Percentiles rank a stretch among this genome's conserved stretches.
Conservation (phyloP, 164 flowering plant species). For the Vitis amurensis region DNA sequence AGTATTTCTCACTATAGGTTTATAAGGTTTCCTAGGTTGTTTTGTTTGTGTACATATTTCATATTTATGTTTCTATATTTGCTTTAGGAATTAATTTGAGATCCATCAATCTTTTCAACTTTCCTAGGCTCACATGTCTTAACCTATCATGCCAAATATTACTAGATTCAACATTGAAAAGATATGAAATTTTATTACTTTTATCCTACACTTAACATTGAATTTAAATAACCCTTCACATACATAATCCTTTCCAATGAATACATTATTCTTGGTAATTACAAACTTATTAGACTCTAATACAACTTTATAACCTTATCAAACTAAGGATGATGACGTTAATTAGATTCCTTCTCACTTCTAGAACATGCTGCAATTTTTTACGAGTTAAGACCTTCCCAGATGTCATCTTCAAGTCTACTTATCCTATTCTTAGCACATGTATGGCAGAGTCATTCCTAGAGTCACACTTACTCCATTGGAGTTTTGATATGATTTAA, state of each 20-base stretch:
- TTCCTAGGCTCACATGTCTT: not conserved
- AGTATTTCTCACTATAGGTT: not conserved
- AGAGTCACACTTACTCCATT: not conserved
- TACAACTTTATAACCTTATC: conserved; percentile 2
- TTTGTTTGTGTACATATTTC: conserved; percentile 1
- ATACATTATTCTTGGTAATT: conserved; percentile 5
- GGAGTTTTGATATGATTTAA: not conserved
- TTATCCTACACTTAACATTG: not conserved
- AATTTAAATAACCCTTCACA: conserved; percentile 6
- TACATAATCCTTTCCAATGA: conserved; percentile 14
- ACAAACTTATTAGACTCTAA: conserved; percentile 5
- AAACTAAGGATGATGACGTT: not conserved
- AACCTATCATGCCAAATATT: not conserved
- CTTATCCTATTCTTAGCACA: not conserved
- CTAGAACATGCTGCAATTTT: not conserved
- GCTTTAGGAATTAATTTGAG: not conserved
- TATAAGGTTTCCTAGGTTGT: not conserved
- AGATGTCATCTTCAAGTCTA: conserved; percentile 8
- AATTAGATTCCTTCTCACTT: conserved; percentile 6
- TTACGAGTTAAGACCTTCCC: not conserved
- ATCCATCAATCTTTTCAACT: not conserved
- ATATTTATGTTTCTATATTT: not conserved
- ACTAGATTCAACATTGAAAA: not conserved
- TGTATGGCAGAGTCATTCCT: not conserved
- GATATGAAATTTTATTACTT: not conserved